Base-by-base conservation (phyloP, 2,329 filamentous ascomycete genomes). In the Cyclaneusma minus region DNA sequence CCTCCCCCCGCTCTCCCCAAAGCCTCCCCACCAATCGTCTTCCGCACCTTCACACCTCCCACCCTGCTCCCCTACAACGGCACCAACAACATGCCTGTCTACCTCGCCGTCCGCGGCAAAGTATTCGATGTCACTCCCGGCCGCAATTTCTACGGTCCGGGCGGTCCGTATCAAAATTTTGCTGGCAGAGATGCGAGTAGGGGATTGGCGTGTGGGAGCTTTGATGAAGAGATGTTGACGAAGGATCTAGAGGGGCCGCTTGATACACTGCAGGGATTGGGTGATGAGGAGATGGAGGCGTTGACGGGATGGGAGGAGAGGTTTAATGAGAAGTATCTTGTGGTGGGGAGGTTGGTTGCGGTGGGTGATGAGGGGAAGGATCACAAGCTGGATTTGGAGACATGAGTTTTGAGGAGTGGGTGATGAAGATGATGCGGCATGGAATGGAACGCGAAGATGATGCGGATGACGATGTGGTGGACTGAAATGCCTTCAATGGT, bases 91-190 rank as follows among this genome's bases (percentile, higher is more conserved):
- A 60, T 58, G 39, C 82, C 82, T 25, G 81, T 95, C 30, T 93
- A 82, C 54, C 68, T 98, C 25, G 80, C 83, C n/a, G 84, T 95
- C 11, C 79, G 83, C 21, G 85, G 89, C 27, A 73, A 72, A 26
- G 76, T 95, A 36, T 95, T 94, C 49, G 89, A 98, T 49, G 87
- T 95, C 13, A 72, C 75, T 0, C 58, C 72, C 9, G 87, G 89
- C 13, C 70, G 77, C 45, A 85, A 91, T 59, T 95, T 95, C 54
- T 98, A 98, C 56, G 89, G 89, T 4, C 89, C 89, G 12, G 85
- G 84, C 8, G 87, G 87, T 0, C 84, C 87, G 2, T 98, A 98
- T 52, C 75, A 76, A 51, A 95, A 95, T 58, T 98, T 98, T 48
- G 89, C 89, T 1, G 89, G 89, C 1, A 64, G 85, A 20, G 89